These are phyloP conservation scores for Globisporangium okanoganense DNA, from an alignment of 352 stramenopile species.

Conservation along the genomic window DNA sequence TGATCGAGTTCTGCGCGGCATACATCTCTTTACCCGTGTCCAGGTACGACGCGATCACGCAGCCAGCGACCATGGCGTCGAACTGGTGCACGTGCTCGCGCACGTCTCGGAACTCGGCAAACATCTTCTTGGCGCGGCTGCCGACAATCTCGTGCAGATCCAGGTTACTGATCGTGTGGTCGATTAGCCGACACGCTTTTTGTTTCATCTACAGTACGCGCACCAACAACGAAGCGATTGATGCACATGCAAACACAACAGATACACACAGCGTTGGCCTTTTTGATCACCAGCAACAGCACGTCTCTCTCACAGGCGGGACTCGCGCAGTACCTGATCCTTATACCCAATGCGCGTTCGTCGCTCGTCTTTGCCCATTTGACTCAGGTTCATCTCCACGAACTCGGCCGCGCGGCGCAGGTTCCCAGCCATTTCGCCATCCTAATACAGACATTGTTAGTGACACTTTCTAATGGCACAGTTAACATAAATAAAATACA, in stretches of 20 bases:
- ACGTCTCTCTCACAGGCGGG: neutral
- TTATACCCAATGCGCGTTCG: conserved; percentile 97
- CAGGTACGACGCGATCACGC: conserved; percentile 85
- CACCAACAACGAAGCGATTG: conserved; percentile 59
- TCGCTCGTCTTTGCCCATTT: conserved; percentile 96
- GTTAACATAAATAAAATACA: neutral
- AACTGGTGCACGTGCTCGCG: conserved; percentile 95
- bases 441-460: conserved; percentile 29
- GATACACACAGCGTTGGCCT: conserved; percentile 11
- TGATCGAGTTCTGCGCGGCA: conserved; percentile 70
- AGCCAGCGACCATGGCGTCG: conserved; percentile 88
- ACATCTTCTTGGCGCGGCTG: conserved; percentile 94
- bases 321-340: conserved; percentile 86
- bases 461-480: neutral
- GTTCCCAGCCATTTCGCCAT: conserved; percentile 85
- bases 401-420: conserved; percentile 84
- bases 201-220: conserved; percentile 95
- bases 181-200: conserved; percentile 84
- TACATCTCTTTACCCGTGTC: conserved; percentile 88
- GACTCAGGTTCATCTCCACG: conserved; percentile 95
- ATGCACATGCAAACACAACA: conserved; percentile 18
- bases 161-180: conserved; percentile 93
- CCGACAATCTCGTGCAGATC: conserved; percentile 95
- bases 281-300: conserved; percentile 11
- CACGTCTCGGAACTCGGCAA: conserved; percentile 95